Conservation (phyloP, 2,329 filamentous ascomycete species). For the Penicillium glabrum region DNA sequence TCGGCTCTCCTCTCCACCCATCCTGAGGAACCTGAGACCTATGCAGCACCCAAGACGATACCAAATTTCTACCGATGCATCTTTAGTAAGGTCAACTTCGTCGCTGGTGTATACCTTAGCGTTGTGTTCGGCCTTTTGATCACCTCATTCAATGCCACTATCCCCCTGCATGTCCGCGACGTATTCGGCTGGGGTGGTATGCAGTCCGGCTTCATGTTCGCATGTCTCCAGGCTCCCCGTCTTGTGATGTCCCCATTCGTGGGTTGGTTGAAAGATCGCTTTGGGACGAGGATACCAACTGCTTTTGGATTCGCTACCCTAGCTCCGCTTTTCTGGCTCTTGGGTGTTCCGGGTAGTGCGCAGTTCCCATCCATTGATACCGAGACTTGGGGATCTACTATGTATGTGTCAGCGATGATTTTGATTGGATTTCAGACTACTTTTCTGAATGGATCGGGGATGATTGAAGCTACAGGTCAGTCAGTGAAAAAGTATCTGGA, state of each 20-base stretch:
- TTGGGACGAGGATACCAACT: background rate
- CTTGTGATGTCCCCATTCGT: background rate
- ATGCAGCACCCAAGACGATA: background rate
- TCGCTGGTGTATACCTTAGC: background rate
- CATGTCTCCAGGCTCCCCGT: background rate
- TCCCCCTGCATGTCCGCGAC: background rate
- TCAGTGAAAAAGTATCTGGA: accelerated
- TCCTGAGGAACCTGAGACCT: background rate
- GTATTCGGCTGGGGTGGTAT: background rate
- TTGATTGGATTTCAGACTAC: background rate
- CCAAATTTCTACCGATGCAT: background rate
- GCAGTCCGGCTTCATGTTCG: background rate
- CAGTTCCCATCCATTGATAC: background rate
- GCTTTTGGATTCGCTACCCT: background rate
- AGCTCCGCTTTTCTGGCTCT: background rate
- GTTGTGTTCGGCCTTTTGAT: background rate
- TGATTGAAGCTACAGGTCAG: background rate
- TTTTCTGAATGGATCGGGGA: background rate
- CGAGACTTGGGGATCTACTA: background rate
- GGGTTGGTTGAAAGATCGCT: background rate
- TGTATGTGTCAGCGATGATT: background rate
- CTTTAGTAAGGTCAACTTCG: background rate
- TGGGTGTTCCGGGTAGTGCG: background rate
- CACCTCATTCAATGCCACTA: background rate
- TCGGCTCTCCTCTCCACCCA: background rate